Conservation (phyloP, 768 basidiomycete genomes). For the Tulasnella sp. region DNA sequence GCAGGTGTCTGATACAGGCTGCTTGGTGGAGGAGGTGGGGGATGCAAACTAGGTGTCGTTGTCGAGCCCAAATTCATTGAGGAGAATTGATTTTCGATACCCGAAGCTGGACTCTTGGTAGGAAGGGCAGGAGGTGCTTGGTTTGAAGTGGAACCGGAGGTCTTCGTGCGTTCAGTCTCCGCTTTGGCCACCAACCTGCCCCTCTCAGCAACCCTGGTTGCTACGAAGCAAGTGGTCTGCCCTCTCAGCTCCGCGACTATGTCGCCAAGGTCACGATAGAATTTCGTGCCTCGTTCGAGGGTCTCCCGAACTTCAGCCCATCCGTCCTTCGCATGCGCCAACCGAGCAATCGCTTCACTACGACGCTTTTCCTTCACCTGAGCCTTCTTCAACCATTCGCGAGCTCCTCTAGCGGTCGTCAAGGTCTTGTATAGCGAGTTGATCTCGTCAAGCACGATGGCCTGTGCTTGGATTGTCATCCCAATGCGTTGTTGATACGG, state of each 20-base stretch:
- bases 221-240: constrained; percentile 65
- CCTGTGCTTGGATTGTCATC: constrained; percentile 78
- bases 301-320: constrained; percentile 81
- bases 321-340: constrained; percentile 75
- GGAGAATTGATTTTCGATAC: constrained; percentile 57
- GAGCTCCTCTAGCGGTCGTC: constrained; percentile 72
- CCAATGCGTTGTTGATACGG: constrained; percentile 85
- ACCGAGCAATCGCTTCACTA: constrained; percentile 70
- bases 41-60: constrained; percentile 15
- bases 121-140: constrained; percentile 43
- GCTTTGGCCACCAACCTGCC: constrained; percentile 67
- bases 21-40: constrained; percentile 34
- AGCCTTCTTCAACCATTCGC: constrained; percentile 75
- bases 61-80: constrained; percentile 53
- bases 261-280: constrained; percentile 79
- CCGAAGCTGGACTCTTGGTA: constrained; percentile 33
- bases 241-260: constrained; percentile 61
- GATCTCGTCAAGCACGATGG: constrained; percentile 72
- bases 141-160: constrained; percentile 40
- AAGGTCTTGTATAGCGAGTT: constrained; percentile 72
- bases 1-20: constrained; percentile 20
- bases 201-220: constrained; percentile 68
- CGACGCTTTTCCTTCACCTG: constrained; percentile 80
- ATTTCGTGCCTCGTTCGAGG: constrained; percentile 80
- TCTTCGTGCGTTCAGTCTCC: constrained; percentile 62